Base-by-base conservation (phyloP, 2,329 filamentous ascomycete genomes). In the Ceratocystis huliohia region DNA sequence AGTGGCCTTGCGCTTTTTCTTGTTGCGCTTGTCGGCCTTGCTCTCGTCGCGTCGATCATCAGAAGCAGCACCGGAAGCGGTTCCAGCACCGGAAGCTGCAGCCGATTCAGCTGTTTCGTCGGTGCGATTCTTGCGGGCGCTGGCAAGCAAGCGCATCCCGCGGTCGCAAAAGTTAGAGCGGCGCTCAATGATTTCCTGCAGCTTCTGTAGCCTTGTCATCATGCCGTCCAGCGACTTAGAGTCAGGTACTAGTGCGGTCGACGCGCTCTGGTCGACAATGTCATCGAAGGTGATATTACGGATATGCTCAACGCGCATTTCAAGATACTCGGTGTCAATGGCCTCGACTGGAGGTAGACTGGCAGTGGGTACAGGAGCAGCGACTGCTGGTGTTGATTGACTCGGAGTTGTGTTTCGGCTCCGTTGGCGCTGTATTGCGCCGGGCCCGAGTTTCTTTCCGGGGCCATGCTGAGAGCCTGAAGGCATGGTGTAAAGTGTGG, bases 381-480 rank as follows among this genome's bases (percentile, higher is more conserved):
- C 33, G 13, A 30, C 50, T 15, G 28, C 41, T 8, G 63, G 33
- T 2, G 62, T 22, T 69, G 73, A 76, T 44, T 83, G 81, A 72
- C 83, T 82, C 45, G 89, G 89, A 17, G 89, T 93, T 45, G 88
- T 89, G 75, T 91, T 92, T 73, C 89, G 86, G 73, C 88, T 91
- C 69, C 84, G 81, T 71, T 86, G 88, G 70, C 85, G 84, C 70
- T 83, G 83, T 69, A 85, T 81, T 71, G 82, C 81, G 70, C 80
- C 80, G 68, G 79, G 78, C 62, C 79, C 80, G 67, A 78, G 79
- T 76, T 89, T 89, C 78, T 87, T 87, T 73, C 84, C 80, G 30
- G 83, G 84, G 67, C 84, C 84, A 72, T 85, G 84, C 72, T 85
- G 82, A 61, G 81, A 79, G 66, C 77, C 77, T 33, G 82, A 81